These are phyloP conservation scores for Colletotrichum sp. DNA, from an alignment of 2,329 filamentous ascomycete species.

Conservation along the genomic window DNA sequence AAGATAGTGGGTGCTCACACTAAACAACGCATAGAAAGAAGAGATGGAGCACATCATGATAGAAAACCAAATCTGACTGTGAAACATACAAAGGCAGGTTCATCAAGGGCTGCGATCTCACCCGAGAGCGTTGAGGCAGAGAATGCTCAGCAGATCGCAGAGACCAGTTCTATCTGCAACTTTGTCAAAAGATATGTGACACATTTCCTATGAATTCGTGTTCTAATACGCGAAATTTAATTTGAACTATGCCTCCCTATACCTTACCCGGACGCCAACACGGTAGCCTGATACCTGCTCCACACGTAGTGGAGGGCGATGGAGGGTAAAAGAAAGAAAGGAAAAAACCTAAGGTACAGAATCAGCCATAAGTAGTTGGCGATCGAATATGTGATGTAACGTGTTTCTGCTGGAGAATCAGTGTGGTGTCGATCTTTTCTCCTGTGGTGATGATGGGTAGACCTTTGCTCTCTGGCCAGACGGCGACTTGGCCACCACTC, in stretches of 20 bases:
- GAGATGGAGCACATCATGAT: background rate
- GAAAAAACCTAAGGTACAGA: conserved; percentile 25
- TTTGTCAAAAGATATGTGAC: background rate
- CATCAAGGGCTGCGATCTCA: background rate
- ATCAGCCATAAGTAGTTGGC: conserved; percentile 22
- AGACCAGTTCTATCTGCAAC: background rate
- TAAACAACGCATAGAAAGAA: background rate
- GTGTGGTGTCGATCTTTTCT: conserved; percentile 14
- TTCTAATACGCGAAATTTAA: background rate
- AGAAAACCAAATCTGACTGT: background rate
- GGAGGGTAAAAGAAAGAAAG: background rate
- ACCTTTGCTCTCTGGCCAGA: background rate
- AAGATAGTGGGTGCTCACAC: background rate
- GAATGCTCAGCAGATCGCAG: background rate
- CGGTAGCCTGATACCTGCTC: conserved; percentile 9
- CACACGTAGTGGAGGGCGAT: conserved; percentile 7
- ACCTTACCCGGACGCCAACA: conserved; percentile 21
- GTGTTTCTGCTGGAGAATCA: conserved; percentile 19
- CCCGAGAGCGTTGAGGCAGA: background rate
- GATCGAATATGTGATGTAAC: background rate
- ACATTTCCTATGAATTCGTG: background rate
- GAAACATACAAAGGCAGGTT: background rate
- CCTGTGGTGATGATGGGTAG: conserved; percentile 11
- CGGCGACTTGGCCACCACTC: background rate
- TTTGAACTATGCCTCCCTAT: conserved; percentile 5